Evolutionary conservation across 495 filamentous ascomycete genomes (phyloP).

Genomic region (Tuber indicum): DNA sequence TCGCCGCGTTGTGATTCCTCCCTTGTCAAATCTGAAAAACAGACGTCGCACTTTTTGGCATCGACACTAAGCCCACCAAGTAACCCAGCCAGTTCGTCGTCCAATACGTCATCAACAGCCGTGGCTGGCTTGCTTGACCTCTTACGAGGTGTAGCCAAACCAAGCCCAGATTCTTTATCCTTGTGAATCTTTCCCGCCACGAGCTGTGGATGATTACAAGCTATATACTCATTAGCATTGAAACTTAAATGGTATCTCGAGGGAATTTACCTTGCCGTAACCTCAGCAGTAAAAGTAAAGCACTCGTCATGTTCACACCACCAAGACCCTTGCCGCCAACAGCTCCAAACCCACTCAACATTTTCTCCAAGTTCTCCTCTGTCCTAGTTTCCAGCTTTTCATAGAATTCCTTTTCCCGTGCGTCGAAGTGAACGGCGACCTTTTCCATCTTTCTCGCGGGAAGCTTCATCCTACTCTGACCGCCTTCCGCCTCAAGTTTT

Average conservation of each 20-base stretch:
- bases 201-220: slow-evolving; percentile 87
- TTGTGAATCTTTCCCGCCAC: slow-evolving; percentile 75
- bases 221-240: slow-evolving; percentile 36
- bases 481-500: slow-evolving; percentile 51
- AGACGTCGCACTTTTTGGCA: slow-evolving; percentile 82
- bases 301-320: slow-evolving; percentile 47
- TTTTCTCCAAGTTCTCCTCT: slow-evolving; percentile 73
- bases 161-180: slow-evolving; percentile 75
- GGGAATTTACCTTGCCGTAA: slow-evolving; percentile 56
- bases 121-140: slow-evolving; percentile 33
- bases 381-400: slow-evolving; percentile 73
- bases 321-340: slow-evolving; percentile 30
- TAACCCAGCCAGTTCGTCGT: slow-evolving; percentile 78
- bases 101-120: slow-evolving; percentile 51
- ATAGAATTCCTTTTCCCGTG: slow-evolving; percentile 77
- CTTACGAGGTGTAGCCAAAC: slow-evolving; percentile 49
- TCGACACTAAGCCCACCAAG: slow-evolving; percentile 76
- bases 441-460: slow-evolving; percentile 79
- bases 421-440: slow-evolving; percentile 69
- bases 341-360: slow-evolving; percentile 59
- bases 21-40: slow-evolving; percentile 61
- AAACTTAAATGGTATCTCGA: neutral
- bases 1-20: slow-evolving; percentile 54
- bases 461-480: slow-evolving; percentile 58
- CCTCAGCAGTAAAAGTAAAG: slow-evolving; percentile 79